Evolutionary conservation across 2,329 filamentous ascomycete genomes (phyloP).

Genomic region (Neofusicoccum ribis): DNA sequence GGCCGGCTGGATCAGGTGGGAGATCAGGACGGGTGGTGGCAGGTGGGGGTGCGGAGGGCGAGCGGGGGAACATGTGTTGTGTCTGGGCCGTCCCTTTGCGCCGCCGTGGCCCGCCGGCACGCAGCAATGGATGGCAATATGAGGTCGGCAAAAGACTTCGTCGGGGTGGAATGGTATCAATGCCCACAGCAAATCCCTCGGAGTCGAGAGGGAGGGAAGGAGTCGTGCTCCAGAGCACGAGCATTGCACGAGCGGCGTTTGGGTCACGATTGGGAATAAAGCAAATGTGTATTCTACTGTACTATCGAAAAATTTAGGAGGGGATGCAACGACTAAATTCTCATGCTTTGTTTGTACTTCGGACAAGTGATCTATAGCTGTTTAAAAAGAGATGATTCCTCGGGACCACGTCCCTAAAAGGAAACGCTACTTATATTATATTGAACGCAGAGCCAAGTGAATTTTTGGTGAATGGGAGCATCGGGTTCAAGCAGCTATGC

Average conservation of each 20-base stretch:
- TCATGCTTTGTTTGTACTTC: too few relatives aligned
- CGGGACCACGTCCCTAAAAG: too few relatives aligned
- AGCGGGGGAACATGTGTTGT: neutral
- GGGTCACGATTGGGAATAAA: neutral
- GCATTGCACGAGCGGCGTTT: conserved; percentile 1
- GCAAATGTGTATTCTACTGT: neutral
- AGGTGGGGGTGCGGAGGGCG: neutral
- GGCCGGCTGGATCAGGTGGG: neutral
- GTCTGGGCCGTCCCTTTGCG: too few relatives aligned
- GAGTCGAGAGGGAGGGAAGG: neutral
- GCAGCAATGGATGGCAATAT: neutral
- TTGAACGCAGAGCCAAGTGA: too few relatives aligned
- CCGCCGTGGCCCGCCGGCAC: neutral
- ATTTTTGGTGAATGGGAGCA: too few relatives aligned
- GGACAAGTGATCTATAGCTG: too few relatives aligned
- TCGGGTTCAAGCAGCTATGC: too few relatives aligned
- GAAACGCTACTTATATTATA: too few relatives aligned
- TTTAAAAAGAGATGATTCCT: too few relatives aligned
- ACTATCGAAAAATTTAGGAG: too few relatives aligned
- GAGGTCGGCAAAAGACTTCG: neutral
- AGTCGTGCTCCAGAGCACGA: neutral
- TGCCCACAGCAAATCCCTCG: neutral
- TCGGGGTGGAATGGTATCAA: too few relatives aligned
- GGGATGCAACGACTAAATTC: too few relatives aligned
- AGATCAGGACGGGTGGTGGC: neutral